Evolutionary conservation across 2,329 filamentous ascomycete species (phyloP).

Genomic region (Epichloe hybrida): DNA sequence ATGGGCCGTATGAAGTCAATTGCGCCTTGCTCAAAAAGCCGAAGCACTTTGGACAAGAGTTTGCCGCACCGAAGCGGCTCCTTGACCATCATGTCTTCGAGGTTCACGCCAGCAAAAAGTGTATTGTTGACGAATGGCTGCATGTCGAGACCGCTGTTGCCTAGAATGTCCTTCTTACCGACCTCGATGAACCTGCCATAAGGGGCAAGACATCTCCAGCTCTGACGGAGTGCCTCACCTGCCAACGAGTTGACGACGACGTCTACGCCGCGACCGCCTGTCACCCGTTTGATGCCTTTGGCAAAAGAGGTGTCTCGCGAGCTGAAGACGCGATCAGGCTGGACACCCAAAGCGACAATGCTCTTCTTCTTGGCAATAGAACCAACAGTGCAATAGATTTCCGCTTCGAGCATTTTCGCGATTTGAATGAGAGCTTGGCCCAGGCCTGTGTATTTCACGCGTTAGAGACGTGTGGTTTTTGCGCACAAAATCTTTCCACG

Average conservation of each 20-base stretch:
- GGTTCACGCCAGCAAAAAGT: constrained; percentile 1
- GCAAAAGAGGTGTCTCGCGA: background rate
- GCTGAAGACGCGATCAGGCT: constrained; percentile 7
- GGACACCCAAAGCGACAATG: constrained; percentile 11
- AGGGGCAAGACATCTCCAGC: constrained; percentile 16
- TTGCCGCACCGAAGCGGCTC: background rate
- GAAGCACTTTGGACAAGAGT: background rate
- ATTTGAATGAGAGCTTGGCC: constrained; percentile 6
- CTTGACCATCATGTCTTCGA: background rate
- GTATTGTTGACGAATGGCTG: background rate
- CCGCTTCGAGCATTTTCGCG: constrained; percentile 1
- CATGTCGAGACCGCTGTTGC: constrained; percentile 19
- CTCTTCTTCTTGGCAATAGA: constrained; percentile 14
- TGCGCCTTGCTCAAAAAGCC: background rate
- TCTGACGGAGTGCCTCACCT: constrained; percentile 8
- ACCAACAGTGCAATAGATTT: constrained; percentile 17
- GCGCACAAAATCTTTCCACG: no score
- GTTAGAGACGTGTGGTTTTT: no score
- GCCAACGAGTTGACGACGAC: background rate
- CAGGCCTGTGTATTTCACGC: background rate
- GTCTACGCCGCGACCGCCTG: constrained; percentile 6
- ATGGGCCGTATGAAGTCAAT: background rate
- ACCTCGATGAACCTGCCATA: constrained; percentile 21
- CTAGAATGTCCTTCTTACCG: constrained; percentile 13
- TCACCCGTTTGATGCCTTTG: background rate